Percentiles rank a stretch among this genome's conserved stretches.
Conservation (phyloP, 2,329 filamentous ascomycete genomes). For the Phialophora tarda region DNA sequence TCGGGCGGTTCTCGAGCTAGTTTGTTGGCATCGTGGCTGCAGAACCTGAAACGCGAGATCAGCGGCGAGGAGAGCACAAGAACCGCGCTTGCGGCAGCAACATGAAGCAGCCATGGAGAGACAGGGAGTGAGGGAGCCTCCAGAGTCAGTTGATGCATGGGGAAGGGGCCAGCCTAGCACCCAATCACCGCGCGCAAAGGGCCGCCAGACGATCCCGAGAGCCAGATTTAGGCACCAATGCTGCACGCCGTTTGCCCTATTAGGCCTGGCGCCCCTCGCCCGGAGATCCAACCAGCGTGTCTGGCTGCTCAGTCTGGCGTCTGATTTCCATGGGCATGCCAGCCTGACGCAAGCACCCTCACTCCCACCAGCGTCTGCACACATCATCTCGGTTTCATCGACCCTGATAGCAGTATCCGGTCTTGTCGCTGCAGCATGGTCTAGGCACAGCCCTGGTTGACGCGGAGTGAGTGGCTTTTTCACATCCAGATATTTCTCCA, state of each 20-base stretch:
- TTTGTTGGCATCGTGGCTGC: slow-evolving; percentile 18
- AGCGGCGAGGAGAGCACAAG: slow-evolving; percentile 9
- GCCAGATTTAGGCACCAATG: slow-evolving; percentile 13
- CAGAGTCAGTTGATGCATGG: not conserved
- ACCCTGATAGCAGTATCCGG: not conserved
- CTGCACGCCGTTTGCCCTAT: slow-evolving; percentile 14
- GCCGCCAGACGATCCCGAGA: not conserved
- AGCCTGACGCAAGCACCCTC: slow-evolving; percentile 23
- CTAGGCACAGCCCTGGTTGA: not conserved
- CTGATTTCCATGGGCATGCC: slow-evolving; percentile 6
- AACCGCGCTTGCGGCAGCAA: slow-evolving; percentile 13
- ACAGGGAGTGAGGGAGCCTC: slow-evolving; percentile 9
- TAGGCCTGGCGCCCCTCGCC: slow-evolving; percentile 12
- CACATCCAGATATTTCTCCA: slow-evolving; percentile 4
- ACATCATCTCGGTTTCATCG: not conserved
- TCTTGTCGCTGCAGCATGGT: not conserved
- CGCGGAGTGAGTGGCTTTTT: slow-evolving; percentile 15
- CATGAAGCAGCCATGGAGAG: slow-evolving; percentile 15
- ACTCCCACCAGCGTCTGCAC: not conserved
- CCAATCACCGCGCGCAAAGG: slow-evolving; percentile 10
- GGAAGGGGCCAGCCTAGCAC: not conserved
- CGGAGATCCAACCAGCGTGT: slow-evolving; percentile 16
- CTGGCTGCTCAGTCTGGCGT: not conserved
- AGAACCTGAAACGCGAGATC: slow-evolving; percentile 27
- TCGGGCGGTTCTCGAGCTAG: slow-evolving; percentile 18